phyloP scores from a whole-genome alignment of 257 asterid species.

The Paraleonurus japonicus region DNA sequence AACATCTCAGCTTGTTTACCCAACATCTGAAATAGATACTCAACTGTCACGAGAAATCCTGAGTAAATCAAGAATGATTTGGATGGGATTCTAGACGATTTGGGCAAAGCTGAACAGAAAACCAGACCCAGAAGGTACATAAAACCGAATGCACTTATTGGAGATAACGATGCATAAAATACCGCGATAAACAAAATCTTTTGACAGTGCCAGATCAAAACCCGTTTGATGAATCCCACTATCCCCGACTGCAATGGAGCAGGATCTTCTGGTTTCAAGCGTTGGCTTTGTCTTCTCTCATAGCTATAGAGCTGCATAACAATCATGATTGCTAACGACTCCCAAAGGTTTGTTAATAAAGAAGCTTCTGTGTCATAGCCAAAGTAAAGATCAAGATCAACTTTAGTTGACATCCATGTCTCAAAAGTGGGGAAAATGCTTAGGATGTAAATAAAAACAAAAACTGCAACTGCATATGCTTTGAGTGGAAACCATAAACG shows the following conservation, averaged over 20 bases:
- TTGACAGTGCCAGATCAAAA: constrained; percentile 92
- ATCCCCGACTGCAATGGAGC: constrained; percentile 62
- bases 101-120: constrained; percentile 67
- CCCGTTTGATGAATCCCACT: constrained; percentile 71
- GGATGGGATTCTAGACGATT: constrained; percentile 88
- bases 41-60: constrained; percentile 69
- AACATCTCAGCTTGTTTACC: constrained; percentile 82
- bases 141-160: constrained; percentile 83
- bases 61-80: constrained; percentile 75
- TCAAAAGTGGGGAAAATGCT: constrained; percentile 82
- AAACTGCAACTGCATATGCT: constrained; percentile 72
- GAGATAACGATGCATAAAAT: constrained; percentile 86
- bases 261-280: constrained; percentile 48
- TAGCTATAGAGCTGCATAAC: constrained; percentile 99
- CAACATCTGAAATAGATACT: constrained; percentile 96
- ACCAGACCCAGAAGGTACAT: constrained; percentile 84
- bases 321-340: constrained; percentile 79
- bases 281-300: constrained; percentile 94
- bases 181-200: constrained; percentile 67
- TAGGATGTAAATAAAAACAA: constrained; percentile 65
- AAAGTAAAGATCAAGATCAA: constrained; percentile 58
- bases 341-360: constrained; percentile 71
- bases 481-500: constrained; percentile 97
- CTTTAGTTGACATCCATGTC: constrained; percentile 66
- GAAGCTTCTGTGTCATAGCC: constrained; percentile 73